Base-by-base conservation (phyloP, 441 rosid genomes). In the Euphorbia schlechtendalii region DNA sequence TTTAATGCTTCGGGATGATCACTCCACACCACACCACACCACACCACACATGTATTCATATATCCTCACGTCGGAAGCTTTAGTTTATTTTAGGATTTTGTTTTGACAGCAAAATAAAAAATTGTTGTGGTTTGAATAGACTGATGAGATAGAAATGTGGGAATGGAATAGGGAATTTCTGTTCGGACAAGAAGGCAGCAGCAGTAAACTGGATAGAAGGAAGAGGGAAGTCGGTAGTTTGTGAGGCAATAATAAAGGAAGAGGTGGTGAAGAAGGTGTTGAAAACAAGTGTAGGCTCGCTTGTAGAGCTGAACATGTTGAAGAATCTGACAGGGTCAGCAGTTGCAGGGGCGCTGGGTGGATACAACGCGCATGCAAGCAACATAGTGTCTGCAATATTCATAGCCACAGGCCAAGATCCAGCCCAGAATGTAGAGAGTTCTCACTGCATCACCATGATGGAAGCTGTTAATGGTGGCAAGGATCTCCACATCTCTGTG, bases 191-290 rank as follows among this genome's bases (percentile, higher is more conserved):
- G 86, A 91, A 91, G 73, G 83, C 95, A 0, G 95, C 98, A 6
- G 98, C 96, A 34, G 84, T 91, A 53, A 91, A 91, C 77, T 91
- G 98, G 96, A 87, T 91, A 14, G 95, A 89, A 71, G 98, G 98
- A 56, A 87, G 95, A 53, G 96, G 96, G 8, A 91, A 91, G 70
- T 89, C 96, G 13, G 89, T 87, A 56, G 95, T 91, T 4, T 91
- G 98, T 5, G 98, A 92, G 90, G 96, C 91, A 15, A 73, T 73
- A 13, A 87, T 92, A 38, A 86, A 74, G 74, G 98, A 82, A 68
- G 93, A 89, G 53, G 81, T 86, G 4, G 89, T 92, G 71, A 81
- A 71, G 70, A 86, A 84, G 73, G 88, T 92, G 15, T 71, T 92
- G 76, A 87, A 84, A 72, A 87, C 95, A 30, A 87, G 65, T 17